phyloP scores from a whole-genome alignment of 768 basidiomycete genomes.

The Nidula microcarpa region DNA sequence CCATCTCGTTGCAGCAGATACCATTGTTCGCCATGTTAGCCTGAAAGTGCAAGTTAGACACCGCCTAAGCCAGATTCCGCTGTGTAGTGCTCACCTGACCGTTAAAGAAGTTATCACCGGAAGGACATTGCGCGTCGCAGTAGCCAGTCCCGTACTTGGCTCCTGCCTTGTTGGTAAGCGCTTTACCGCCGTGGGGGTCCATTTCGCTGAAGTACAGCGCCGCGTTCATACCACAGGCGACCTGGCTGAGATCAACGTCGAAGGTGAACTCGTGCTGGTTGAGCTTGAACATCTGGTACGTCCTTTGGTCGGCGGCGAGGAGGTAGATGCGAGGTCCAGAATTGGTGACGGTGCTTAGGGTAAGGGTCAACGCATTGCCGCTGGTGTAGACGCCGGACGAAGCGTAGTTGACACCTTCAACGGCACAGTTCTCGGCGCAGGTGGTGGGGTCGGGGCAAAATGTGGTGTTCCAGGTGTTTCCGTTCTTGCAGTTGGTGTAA shows the following conservation, averaged over 20 bases:
- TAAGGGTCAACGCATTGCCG: slow-evolving; percentile 38
- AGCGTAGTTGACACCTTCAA: slow-evolving; percentile 43
- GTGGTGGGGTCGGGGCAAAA: slow-evolving; percentile 44
- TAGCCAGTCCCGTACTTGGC: slow-evolving; percentile 32
- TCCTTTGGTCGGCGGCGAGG: slow-evolving; percentile 28
- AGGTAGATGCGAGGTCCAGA: slow-evolving; percentile 43
- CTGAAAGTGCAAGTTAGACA: no score
- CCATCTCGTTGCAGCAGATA: slow-evolving; percentile 55
- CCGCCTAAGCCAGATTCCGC: no score
- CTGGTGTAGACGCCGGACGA: slow-evolving; percentile 43
- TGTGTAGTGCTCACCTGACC: slow-evolving; percentile 28
- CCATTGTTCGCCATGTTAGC: slow-evolving; percentile 19
- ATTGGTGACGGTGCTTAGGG: slow-evolving; percentile 30
- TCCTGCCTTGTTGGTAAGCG: slow-evolving; percentile 47
- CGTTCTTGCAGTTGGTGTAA: slow-evolving; percentile 49
- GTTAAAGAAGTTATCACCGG: slow-evolving; percentile 53
- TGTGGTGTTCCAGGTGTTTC: slow-evolving; percentile 50
- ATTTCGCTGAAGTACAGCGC: slow-evolving; percentile 52
- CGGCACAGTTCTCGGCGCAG: slow-evolving; percentile 41
- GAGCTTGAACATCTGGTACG: slow-evolving; percentile 37
- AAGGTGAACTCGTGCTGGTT: slow-evolving; percentile 54
- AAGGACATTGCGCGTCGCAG: slow-evolving; percentile 44
- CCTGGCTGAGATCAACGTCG: slow-evolving; percentile 51
- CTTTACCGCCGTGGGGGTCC: slow-evolving; percentile 47
- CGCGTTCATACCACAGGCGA: slow-evolving; percentile 54